A percentile compares a stretch with the other conserved stretches of the same genome.
These are phyloP conservation scores for Alternaria sp. DNA, from an alignment of 2,329 filamentous ascomycete genomes.

Conservation along the genomic window DNA sequence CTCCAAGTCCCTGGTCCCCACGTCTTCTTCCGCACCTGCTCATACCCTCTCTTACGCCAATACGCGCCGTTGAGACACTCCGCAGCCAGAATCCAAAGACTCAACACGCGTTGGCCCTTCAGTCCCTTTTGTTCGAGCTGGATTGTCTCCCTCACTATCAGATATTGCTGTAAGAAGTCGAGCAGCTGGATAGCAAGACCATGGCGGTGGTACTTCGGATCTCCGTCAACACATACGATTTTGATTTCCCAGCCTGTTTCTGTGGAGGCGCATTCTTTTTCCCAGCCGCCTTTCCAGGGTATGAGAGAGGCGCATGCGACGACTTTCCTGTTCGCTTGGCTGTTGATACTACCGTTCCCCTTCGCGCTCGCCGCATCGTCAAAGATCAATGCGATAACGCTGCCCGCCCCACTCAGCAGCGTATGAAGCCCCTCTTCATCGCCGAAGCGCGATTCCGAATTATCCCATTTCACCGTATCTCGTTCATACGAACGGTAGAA, in stretches of 20 bases:
- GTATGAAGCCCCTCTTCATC: conserved; percentile 16
- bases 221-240: conserved; percentile 29
- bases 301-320: conserved; percentile 31
- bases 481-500: conserved; percentile 23
- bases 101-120: neutral
- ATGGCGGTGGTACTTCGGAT: conserved; percentile 19
- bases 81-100: conserved; percentile 31
- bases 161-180: conserved; percentile 13
- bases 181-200: conserved; percentile 27
- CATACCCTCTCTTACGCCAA: conserved; percentile 35
- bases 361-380: conserved; percentile 6
- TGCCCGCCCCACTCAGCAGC: conserved; percentile 16
- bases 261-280: conserved; percentile 15
- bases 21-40: conserved; percentile 18
- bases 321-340: conserved; percentile 7
- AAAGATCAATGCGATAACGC: conserved; percentile 24
- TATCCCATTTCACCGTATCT: conserved; percentile 24
- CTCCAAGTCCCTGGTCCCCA: conserved; percentile 25
- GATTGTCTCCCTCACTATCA: conserved; percentile 8
- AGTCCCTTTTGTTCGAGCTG: neutral
- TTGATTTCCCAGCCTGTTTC: conserved; percentile 40
- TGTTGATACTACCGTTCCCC: neutral
- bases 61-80: conserved; percentile 36
- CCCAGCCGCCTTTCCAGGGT: conserved; percentile 34
- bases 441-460: conserved; percentile 17